Percentiles rank a stretch among this genome's conserved stretches.
Conservation (phyloP, 768 basidiomycete genomes). For the Xerocomellus intermedius region DNA sequence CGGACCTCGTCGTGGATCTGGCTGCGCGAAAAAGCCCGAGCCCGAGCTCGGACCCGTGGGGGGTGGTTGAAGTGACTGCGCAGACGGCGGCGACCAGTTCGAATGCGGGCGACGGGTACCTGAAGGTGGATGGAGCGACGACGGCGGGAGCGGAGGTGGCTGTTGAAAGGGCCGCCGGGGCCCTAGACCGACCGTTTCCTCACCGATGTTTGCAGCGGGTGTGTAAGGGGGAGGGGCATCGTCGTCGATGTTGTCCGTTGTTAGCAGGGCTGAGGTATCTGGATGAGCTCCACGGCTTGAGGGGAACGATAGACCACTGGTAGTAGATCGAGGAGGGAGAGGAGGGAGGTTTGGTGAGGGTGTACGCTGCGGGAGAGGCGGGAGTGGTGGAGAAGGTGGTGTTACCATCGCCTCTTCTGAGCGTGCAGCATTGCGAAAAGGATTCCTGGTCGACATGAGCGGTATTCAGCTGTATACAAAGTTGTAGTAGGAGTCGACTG, state of each 20-base stretch:
- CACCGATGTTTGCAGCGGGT: constrained; percentile 55
- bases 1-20: constrained; percentile 11
- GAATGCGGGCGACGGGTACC: background rate
- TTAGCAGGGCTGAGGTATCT: no score
- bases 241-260: constrained; percentile 36
- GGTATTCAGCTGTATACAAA: no score
- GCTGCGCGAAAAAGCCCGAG: constrained; percentile 8
- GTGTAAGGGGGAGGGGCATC: constrained; percentile 74
- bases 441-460: constrained; percentile 13
- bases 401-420: background rate
- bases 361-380: background rate
- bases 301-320: background rate
- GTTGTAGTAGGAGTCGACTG: background rate
- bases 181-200: constrained; percentile 60
- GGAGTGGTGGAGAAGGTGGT: constrained; percentile 10
- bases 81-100: background rate
- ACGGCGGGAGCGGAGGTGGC: constrained; percentile 22
- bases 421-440: constrained; percentile 10
- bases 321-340: background rate
- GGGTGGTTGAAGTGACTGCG: background rate
- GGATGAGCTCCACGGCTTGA: background rate
- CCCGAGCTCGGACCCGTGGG: background rate
- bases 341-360: constrained; percentile 8
- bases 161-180: constrained; percentile 62
- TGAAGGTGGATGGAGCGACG: background rate